Percentiles rank a stretch among this genome's conserved stretches.
These are phyloP conservation scores for Candida railenensis DNA, from an alignment of 805 yeast genomes.

Conservation along the genomic window DNA sequence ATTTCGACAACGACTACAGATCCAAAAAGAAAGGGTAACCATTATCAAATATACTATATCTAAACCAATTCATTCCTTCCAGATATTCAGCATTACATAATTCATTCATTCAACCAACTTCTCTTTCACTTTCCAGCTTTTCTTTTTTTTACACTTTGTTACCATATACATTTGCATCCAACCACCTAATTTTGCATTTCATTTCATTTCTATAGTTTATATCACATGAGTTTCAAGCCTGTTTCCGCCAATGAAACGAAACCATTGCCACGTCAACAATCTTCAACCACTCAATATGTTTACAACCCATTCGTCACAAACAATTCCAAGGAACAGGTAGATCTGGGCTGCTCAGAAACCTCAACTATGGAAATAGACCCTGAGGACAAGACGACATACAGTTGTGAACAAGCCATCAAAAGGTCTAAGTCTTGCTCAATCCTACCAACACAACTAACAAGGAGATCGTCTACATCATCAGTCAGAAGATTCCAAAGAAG, in stretches of 20 bases:
- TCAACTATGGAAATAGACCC: neutral
- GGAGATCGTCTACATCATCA: conserved; percentile 4
- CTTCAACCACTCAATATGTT: too few species aligned
- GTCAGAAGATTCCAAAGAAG: conserved; percentile 4
- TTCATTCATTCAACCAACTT: neutral
- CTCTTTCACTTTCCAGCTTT: neutral
- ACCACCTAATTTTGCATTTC: neutral
- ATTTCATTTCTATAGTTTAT: neutral
- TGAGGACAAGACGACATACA: neutral
- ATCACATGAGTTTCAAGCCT: conserved; percentile 1
- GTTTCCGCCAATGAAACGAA: conserved; percentile 17
- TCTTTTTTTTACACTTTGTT: neutral
- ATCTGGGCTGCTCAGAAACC: neutral
- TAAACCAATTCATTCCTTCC: neutral
- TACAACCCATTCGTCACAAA: conserved; percentile 1
- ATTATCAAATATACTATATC: too few species aligned
- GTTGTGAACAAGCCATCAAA: neutral
- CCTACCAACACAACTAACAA: conserved; percentile 2
- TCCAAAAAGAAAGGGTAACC: neutral
- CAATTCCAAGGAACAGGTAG: neutral
- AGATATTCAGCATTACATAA: neutral
- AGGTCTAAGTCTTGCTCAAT: conserved; percentile 1
- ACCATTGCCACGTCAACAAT: conserved; percentile 20
- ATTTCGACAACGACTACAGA: too few species aligned
- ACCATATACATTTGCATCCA: neutral